phyloP scores from a whole-genome alignment of 2,329 filamentous ascomycete genomes.

The Grosmannia serpens region DNA sequence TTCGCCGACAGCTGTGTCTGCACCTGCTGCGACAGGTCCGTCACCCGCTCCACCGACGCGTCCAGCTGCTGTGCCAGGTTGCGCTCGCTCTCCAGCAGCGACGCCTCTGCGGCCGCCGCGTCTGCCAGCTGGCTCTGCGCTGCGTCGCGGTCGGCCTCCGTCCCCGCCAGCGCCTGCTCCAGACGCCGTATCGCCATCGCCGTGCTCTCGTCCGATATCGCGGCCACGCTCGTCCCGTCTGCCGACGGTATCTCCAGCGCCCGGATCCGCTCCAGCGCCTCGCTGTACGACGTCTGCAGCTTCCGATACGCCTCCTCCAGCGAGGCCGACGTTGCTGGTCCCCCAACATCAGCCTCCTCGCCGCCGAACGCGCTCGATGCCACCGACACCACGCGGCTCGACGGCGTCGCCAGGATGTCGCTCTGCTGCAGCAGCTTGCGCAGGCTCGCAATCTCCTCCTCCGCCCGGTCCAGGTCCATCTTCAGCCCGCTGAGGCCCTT shows the following conservation, averaged over 20 bases:
- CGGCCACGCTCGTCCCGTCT: not conserved
- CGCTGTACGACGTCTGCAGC: slow-evolving; percentile 58
- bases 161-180: slow-evolving; percentile 55
- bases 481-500: slow-evolving; percentile 38
- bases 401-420: slow-evolving; percentile 63
- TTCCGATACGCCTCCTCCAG: slow-evolving; percentile 65
- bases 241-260: slow-evolving; percentile 37
- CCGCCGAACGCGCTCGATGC: slow-evolving; percentile 16
- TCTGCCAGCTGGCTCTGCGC: slow-evolving; percentile 51
- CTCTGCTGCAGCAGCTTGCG: slow-evolving; percentile 68
- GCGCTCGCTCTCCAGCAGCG: slow-evolving; percentile 47
- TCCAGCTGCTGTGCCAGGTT: slow-evolving; percentile 58
- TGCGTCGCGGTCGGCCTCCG: slow-evolving; percentile 61
- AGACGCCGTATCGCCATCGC: slow-evolving; percentile 52
- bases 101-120: slow-evolving; percentile 44
- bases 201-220: slow-evolving; percentile 42
- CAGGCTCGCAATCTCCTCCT: slow-evolving; percentile 83
- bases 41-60: slow-evolving; percentile 59
- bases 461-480: slow-evolving; percentile 92
- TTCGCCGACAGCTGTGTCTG: slow-evolving; percentile 73
- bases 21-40: slow-evolving; percentile 69
- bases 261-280: slow-evolving; percentile 56
- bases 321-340: slow-evolving; percentile 54
- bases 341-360: slow-evolving; percentile 18
- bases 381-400: slow-evolving; percentile 25